A percentile compares a stretch with the other conserved stretches of the same genome.
Conservation (phyloP, 805 yeast genomes). For the Metschnikowia henanensis region DNA sequence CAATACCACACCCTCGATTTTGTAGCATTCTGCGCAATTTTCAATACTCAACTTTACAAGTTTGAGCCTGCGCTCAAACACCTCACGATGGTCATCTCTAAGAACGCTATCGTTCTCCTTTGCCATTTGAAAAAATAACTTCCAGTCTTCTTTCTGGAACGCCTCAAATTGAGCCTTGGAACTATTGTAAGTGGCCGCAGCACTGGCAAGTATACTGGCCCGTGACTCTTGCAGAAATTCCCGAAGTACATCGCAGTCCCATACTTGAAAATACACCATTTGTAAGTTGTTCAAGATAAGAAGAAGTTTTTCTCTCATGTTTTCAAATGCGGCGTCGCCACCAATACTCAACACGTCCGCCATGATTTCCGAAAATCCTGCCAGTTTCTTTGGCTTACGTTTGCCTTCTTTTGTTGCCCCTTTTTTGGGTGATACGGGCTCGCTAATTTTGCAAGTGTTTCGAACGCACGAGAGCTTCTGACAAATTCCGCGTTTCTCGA, state of each 20-base stretch:
- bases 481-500: not conserved
- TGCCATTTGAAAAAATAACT: slow-evolving; percentile 2
- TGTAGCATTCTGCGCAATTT: not conserved
- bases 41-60: not conserved
- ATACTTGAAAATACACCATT: not conserved
- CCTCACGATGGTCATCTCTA: not conserved
- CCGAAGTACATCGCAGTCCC: slow-evolving; percentile 1
- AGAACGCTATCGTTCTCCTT: not conserved
- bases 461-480: not conserved
- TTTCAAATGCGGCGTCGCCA: not conserved
- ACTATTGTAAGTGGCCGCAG: not conserved
- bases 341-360: slow-evolving; percentile 3
- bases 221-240: not conserved
- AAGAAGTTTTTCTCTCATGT: slow-evolving; percentile 4
- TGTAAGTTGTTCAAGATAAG: slow-evolving; percentile 2
- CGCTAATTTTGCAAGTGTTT: not conserved
- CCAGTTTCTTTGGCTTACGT: not conserved
- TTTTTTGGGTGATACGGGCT: not conserved
- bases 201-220: not conserved
- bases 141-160: slow-evolving; percentile 1
- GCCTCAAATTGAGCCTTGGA: slow-evolving; percentile 3
- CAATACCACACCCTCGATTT: not conserved
- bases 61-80: not conserved
- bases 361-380: not conserved
- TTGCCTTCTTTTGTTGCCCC: not conserved